These are phyloP conservation scores for Handroanthus guayacan DNA, from an alignment of 257 asterid genomes.

Conservation along the genomic window DNA sequence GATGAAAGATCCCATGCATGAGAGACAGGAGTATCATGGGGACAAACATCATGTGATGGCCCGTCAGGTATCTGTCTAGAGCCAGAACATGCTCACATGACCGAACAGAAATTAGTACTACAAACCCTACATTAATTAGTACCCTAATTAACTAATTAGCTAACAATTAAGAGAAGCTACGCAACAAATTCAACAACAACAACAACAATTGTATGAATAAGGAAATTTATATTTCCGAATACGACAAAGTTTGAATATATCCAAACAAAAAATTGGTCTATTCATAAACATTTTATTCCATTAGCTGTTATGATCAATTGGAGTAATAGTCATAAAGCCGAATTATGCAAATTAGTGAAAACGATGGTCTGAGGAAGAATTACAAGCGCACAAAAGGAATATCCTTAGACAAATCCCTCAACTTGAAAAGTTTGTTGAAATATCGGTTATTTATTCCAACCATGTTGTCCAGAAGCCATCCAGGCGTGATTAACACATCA, in stretches of 20 bases:
- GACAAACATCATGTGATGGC: too few relatives aligned
- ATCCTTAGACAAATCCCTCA: conserved; percentile 23
- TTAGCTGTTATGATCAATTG: neutral
- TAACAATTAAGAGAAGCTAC: too few relatives aligned
- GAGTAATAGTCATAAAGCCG: neutral
- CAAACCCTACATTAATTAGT: too few relatives aligned
- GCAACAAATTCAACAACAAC: too few relatives aligned
- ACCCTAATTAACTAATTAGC: too few relatives aligned
- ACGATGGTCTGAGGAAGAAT: neutral
- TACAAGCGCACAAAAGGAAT: conserved; percentile 28
- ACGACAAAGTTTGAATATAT: neutral
- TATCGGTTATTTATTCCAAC: neutral
- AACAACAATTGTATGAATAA: too few relatives aligned
- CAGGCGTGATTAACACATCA: neutral
- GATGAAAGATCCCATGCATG: too few relatives aligned
- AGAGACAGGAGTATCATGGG: too few relatives aligned
- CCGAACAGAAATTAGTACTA: too few relatives aligned
- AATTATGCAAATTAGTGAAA: neutral
- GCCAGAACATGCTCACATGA: too few relatives aligned
- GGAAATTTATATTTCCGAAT: too few relatives aligned
- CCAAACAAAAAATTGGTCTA: neutral
- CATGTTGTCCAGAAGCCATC: neutral
- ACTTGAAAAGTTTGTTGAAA: neutral
- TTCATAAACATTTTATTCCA: neutral
- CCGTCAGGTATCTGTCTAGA: too few relatives aligned